Evolutionary conservation across 2,329 filamentous ascomycete species (phyloP), one percentile per base, ranked within the genome.

Genomic region (Colletotrichum sp.): DNA sequence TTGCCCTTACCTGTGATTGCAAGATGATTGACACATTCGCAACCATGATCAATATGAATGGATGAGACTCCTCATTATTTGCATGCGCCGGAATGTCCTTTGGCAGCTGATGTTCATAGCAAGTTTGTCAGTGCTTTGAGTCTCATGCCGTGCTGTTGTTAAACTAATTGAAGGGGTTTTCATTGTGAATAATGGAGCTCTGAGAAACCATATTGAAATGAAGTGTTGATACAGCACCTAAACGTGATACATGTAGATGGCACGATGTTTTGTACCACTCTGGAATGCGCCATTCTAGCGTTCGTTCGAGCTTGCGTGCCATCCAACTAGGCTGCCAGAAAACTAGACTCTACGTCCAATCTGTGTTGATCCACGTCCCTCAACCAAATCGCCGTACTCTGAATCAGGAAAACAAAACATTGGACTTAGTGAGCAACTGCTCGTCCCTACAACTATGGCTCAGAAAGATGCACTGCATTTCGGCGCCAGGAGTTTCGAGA

Each of bases 261-360:
- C 7, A 38, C 0, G 4, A 38, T 4, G 14, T 18, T 38, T 38
- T 38, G 7, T 38, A 38, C 1, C 14, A 2, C 7, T 1, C 2
- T 38, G 36, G 1, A 18, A 38, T 8, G 36, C 36, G 14, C 36
- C 14, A 38, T 18, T 38, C 16, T 16, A 0, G 36, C 14, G 16
- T 38, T 38, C 36, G 36, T 16, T 38, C 14, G 14, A 38, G 2
- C 14, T 38, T 16, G 14, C 7, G 36, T 38, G 36, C 16, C 14
- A 38, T 36, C 1, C 34, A 38, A 38, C 2, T 9, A 2, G 7
- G 7, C 36, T 4, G 16, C 7, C 16, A 38, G 16, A 0, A 16
- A 18, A 0, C 1, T 4, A 38, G 36, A 38, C 14, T 38, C 36
- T 0, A 38, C 36, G 14, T 38, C 16, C 36, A 0, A 0, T 38